Conservation (phyloP, 2,329 filamentous ascomycete genomes). For the Colletotrichum lentis region DNA sequence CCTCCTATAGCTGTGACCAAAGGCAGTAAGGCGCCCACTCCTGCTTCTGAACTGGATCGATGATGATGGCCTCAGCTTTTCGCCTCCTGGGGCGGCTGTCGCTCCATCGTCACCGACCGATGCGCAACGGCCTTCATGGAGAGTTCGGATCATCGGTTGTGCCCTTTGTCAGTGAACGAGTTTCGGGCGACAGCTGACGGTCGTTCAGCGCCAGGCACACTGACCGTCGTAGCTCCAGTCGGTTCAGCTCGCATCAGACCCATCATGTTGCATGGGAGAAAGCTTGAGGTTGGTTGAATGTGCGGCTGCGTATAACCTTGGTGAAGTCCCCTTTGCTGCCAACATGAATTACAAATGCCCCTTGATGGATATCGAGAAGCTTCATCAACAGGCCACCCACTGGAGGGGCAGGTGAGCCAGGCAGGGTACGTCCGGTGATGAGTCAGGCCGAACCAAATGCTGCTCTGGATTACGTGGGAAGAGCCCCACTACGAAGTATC, state of each 20-base stretch:
- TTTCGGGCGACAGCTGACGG: too few relatives aligned
- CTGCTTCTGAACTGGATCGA: background rate
- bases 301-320: constrained; percentile 13
- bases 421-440: constrained; percentile 1
- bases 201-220: background rate
- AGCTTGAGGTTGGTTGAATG: constrained; percentile 28
- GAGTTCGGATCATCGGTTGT: background rate
- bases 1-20: too few relatives aligned
- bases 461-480: too few relatives aligned
- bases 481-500: background rate
- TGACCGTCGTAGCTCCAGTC: background rate
- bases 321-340: constrained; percentile 10
- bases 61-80: background rate
- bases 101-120: background rate
- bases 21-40: too few relatives aligned
- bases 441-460: constrained; percentile 25
- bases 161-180: too few relatives aligned
- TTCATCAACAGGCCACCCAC: background rate
- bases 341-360: constrained; percentile 30
- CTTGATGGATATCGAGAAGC: constrained; percentile 4
- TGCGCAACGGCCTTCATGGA: background rate
- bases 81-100: background rate
- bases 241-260: background rate
- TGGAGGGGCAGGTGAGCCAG: background rate
- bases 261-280: background rate